phyloP scores from a whole-genome alignment of 257 asterid species.

The Solanum virginianum region DNA sequence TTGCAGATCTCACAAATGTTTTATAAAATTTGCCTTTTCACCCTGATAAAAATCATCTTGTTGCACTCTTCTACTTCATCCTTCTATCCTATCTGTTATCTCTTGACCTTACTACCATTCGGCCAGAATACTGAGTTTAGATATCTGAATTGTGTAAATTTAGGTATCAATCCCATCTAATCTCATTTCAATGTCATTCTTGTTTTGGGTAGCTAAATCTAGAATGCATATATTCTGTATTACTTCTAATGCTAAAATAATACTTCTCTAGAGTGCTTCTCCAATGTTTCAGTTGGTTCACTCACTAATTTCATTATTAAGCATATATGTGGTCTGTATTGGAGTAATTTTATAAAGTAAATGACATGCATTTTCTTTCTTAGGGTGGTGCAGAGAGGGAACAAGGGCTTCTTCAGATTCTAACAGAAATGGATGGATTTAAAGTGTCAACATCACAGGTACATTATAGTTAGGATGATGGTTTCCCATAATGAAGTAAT shows the following conservation, averaged over 20 bases:
- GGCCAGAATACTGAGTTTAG: neutral
- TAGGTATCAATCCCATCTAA: neutral
- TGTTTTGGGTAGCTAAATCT: neutral
- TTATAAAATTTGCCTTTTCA: neutral
- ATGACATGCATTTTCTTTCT: slow-evolving; percentile 1
- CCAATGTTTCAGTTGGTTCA: neutral
- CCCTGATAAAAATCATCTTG: neutral
- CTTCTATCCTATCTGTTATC: neutral
- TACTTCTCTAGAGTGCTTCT: neutral
- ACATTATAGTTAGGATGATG: neutral
- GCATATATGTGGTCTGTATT: neutral
- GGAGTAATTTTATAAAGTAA: neutral
- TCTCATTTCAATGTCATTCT: neutral
- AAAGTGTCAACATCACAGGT: slow-evolving; percentile 91
- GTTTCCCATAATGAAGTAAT: neutral
- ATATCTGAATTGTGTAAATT: neutral
- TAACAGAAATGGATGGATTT: slow-evolving; percentile 98
- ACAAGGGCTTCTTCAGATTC: slow-evolving; percentile 95
- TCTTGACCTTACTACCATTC: neutral
- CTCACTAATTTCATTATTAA: neutral
- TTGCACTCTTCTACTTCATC: neutral
- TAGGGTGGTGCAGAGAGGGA: slow-evolving; percentile 99
- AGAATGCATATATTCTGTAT: neutral
- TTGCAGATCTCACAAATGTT: neutral
- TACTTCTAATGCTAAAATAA: neutral